Percentiles rank a stretch among this genome's conserved stretches.
Evolutionary conservation across 139 green algal genomes (phyloP).

Genomic region (Coccomyxa sp.): DNA sequence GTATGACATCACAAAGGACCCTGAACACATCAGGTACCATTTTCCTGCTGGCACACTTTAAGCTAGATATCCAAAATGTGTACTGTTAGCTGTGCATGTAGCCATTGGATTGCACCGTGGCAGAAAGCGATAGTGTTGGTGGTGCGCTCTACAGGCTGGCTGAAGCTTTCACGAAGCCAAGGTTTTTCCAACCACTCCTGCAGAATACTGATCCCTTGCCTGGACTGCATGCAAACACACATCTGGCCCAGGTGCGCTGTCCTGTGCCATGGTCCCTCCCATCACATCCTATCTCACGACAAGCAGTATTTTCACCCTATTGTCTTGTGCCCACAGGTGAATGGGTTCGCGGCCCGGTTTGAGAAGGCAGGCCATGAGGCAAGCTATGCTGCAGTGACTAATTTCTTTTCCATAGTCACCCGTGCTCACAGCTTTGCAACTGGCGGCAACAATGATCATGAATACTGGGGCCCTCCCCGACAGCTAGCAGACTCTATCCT

Average conservation of each 20-base stretch:
- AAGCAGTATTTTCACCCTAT: too few relatives aligned
- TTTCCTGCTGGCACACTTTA: not conserved
- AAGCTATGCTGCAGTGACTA: slow-evolving; percentile 12
- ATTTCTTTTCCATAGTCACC: slow-evolving; percentile 48
- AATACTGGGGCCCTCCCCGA: slow-evolving; percentile 19
- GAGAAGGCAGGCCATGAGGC: slow-evolving; percentile 34
- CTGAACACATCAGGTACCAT: slow-evolving; percentile 19
- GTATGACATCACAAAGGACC: slow-evolving; percentile 31
- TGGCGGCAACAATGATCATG: slow-evolving; percentile 24
- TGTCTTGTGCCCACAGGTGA: slow-evolving; percentile 34
- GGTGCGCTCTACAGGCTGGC: slow-evolving; percentile 23
- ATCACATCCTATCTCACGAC: not conserved
- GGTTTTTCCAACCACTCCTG: slow-evolving; percentile 41
- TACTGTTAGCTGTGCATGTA: not conserved
- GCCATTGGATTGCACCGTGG: not conserved
- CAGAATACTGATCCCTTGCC: slow-evolving; percentile 35
- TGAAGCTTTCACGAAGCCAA: slow-evolving; percentile 48
- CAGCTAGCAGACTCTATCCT: slow-evolving; percentile 28
- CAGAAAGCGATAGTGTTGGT: not conserved
- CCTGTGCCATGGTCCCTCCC: not conserved
- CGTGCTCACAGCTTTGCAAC: slow-evolving; percentile 31
- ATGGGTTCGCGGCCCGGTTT: slow-evolving; percentile 52
- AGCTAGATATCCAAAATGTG: not conserved
- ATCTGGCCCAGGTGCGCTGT: slow-evolving; percentile 54
- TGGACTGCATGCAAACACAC: slow-evolving; percentile 65